phyloP scores from a whole-genome alignment of 441 rosid species.

The Syzygium syzygioides region DNA sequence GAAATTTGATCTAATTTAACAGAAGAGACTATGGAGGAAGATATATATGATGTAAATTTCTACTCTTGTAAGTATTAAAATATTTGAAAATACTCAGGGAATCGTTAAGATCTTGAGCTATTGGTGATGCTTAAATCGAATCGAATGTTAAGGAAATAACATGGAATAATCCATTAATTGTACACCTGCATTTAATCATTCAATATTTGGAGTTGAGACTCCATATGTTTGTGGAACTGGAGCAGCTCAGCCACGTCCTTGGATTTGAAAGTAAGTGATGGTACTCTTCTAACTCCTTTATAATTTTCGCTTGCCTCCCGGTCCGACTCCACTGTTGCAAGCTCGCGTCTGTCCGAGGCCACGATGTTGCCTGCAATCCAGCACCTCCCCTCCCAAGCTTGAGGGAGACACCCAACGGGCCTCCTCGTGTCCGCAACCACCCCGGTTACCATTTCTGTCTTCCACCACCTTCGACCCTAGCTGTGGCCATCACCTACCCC shows the following conservation, averaged over 20 bases:
- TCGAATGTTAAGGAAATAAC: neutral
- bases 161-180: neutral
- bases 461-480: neutral
- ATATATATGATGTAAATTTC: neutral
- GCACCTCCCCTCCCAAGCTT: neutral
- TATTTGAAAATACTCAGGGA: neutral
- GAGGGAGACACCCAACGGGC: neutral
- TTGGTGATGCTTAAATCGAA: neutral
- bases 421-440: neutral
- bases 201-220: neutral
- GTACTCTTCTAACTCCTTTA: neutral
- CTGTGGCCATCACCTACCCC: neutral
- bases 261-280: neutral
- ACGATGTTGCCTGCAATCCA: neutral
- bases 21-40: neutral
- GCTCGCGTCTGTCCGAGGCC: neutral
- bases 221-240: neutral
- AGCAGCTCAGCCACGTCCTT: neutral
- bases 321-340: neutral
- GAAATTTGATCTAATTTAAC: neutral
- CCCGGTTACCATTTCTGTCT: neutral
- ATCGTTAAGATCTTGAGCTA: neutral
- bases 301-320: neutral
- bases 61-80: neutral
- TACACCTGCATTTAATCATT: neutral